These are phyloP conservation scores for Aureobasidium melanogenum DNA, from an alignment of 2,329 filamentous ascomycete species.

Conservation along the genomic window DNA sequence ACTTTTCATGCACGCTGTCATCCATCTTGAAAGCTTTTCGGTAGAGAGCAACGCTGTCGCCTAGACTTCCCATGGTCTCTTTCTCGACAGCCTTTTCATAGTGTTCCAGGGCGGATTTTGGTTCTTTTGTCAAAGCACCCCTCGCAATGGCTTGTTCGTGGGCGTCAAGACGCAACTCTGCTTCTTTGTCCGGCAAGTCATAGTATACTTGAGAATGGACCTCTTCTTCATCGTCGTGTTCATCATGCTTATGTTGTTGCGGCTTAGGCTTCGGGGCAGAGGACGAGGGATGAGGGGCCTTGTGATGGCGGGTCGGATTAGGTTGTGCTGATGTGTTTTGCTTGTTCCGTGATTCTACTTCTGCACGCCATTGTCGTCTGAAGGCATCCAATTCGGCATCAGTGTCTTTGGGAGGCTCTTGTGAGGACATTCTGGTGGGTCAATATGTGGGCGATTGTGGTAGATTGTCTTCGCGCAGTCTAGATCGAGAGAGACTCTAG, in stretches of 20 bases:
- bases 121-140: constrained; percentile 36
- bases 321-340: constrained; percentile 13
- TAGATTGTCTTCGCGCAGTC: neutral
- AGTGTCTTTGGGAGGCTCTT: constrained; percentile 19
- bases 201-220: constrained; percentile 34
- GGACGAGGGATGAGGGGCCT: neutral
- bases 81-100: constrained; percentile 88
- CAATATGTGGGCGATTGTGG: neutral
- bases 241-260: neutral
- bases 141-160: constrained; percentile 32
- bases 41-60: constrained; percentile 82
- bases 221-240: constrained; percentile 25
- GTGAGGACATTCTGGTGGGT: neutral
- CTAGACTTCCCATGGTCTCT: constrained; percentile 74
- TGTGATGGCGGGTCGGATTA: neutral
- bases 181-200: constrained; percentile 38
- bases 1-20: constrained; percentile 70
- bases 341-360: constrained; percentile 52
- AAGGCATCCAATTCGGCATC: constrained; percentile 74
- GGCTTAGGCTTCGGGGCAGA: constrained; percentile 2
- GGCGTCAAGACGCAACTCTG: constrained; percentile 31
- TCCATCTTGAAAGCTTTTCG: constrained; percentile 87
- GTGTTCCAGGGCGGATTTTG: constrained; percentile 75
- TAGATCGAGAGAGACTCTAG: neutral
- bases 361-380: constrained; percentile 75